A percentile compares a stretch with the other conserved stretches of the same genome.
These are phyloP conservation scores for Candida smagusa DNA, from an alignment of 1,139 yeast species.

Conservation along the genomic window DNA sequence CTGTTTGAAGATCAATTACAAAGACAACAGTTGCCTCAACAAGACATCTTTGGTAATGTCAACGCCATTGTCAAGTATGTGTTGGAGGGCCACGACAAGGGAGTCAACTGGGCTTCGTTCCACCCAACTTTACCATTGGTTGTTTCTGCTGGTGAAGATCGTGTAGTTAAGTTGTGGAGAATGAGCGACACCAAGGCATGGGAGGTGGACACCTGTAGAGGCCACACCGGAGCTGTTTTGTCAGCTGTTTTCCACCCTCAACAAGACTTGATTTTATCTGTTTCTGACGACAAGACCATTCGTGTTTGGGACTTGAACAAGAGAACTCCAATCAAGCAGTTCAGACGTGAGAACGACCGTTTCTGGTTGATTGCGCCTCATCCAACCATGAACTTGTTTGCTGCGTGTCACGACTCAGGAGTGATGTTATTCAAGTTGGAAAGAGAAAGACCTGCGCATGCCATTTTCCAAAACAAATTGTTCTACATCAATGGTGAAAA, in stretches of 20 bases:
- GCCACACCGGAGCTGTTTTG: slow-evolving; percentile 91
- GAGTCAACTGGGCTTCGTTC: slow-evolving; percentile 98
- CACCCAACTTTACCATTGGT: slow-evolving; percentile 95
- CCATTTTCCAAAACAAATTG: slow-evolving; percentile 66
- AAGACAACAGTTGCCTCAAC: slow-evolving; percentile 72
- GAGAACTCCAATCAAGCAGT: slow-evolving; percentile 90
- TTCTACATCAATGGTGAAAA: slow-evolving; percentile 80
- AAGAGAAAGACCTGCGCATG: slow-evolving; percentile 93
- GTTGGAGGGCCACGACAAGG: slow-evolving; percentile 96
- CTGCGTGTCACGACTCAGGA: slow-evolving; percentile 96
- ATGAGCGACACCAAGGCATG: slow-evolving; percentile 98
- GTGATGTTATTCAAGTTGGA: slow-evolving; percentile 97
- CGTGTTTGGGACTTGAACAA: slow-evolving; percentile 96
- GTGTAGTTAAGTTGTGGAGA: slow-evolving; percentile 94
- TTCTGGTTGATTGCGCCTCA: slow-evolving; percentile 93
- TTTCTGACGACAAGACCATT: slow-evolving; percentile 95
- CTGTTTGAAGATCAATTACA: slow-evolving; percentile 78
- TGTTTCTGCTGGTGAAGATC: slow-evolving; percentile 95
- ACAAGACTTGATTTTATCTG: slow-evolving; percentile 88
- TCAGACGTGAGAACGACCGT: slow-evolving; percentile 90
- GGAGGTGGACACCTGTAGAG: slow-evolving; percentile 98
- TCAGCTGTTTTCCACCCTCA: slow-evolving; percentile 91
- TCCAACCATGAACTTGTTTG: slow-evolving; percentile 87
- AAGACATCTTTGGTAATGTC: slow-evolving; percentile 90
- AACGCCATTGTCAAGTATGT: slow-evolving; percentile 95